These are phyloP conservation scores for Actinomortierella wolfii DNA, from an alignment of 371 early-diverging fungal species.

Conservation along the genomic window DNA sequence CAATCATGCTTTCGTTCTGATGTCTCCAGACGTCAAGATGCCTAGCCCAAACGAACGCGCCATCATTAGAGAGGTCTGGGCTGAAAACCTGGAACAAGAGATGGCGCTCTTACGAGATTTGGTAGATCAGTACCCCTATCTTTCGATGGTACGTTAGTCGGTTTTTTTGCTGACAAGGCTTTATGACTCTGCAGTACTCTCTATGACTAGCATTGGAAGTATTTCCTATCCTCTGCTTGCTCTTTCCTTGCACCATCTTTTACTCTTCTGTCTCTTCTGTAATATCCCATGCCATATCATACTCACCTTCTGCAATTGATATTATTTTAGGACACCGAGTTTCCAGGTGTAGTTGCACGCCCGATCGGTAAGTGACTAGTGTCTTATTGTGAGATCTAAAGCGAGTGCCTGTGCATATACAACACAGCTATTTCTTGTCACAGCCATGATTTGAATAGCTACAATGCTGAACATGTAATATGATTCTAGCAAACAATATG, in stretches of 20 bases:
- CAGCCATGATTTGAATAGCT: too few species aligned
- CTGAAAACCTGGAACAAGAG: slow-evolving; percentile 95
- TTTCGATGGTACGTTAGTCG: slow-evolving; percentile 88
- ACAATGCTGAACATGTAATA: too few species aligned
- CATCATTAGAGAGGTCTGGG: slow-evolving; percentile 95
- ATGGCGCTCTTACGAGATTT: slow-evolving; percentile 90
- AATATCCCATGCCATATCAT: slow-evolving; percentile 1
- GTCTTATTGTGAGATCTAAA: too few species aligned
- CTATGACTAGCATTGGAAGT: background rate
- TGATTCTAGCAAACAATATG: too few species aligned
- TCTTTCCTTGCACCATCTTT: background rate
- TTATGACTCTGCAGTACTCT: slow-evolving; percentile 4
- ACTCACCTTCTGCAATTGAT: background rate
- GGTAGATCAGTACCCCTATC: slow-evolving; percentile 93
- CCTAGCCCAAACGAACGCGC: slow-evolving; percentile 52
- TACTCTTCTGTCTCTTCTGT: background rate
- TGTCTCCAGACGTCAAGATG: slow-evolving; percentile 19
- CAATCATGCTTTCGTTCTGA: too few species aligned
- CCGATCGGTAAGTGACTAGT: slow-evolving; percentile 70
- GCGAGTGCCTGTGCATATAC: too few species aligned
- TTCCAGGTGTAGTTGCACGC: slow-evolving; percentile 99
- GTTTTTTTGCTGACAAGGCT: background rate
- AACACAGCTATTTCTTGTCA: too few species aligned
- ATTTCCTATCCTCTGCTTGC: slow-evolving; percentile 1
- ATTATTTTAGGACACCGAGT: slow-evolving; percentile 93